Percentiles rank a stretch among this genome's conserved stretches.
Conservation (phyloP, 495 filamentous ascomycete species). For the Geopyxis carbonaria region DNA sequence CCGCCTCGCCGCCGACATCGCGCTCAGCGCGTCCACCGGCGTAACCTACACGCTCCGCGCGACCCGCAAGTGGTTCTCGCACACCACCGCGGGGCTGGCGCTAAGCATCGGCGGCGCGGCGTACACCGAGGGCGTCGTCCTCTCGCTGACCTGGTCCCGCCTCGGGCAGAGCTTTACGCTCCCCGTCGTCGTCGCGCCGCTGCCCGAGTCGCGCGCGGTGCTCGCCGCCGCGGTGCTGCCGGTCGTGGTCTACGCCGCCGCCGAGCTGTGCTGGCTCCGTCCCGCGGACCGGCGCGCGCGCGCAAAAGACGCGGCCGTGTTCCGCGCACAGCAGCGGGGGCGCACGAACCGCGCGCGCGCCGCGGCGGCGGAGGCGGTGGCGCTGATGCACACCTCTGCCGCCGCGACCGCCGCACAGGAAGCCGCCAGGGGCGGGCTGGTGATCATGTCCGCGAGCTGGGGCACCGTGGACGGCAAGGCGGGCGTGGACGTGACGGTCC, state of each 20-base stretch:
- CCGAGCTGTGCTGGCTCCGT: conserved; percentile 34
- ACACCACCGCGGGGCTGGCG: conserved; percentile 9
- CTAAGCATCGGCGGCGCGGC: conserved; percentile 4
- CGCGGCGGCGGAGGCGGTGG: conserved; percentile 37
- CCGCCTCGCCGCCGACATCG: conserved; percentile 8
- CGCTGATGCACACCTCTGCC: conserved; percentile 36
- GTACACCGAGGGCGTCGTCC: conserved; percentile 19
- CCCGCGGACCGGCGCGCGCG: conserved; percentile 28
- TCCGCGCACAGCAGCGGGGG: conserved; percentile 29
- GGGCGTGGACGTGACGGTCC: conserved; percentile 32
- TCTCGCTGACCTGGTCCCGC: conserved; percentile 26
- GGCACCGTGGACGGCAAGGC: conserved; percentile 12
- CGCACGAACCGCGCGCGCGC: conserved; percentile 30
- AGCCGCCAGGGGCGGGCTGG: conserved; percentile 25
- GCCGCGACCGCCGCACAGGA: conserved; percentile 31
- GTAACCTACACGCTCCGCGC: conserved; percentile 7
- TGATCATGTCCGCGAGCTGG: conserved; percentile 17
- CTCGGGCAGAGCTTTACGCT: conserved; percentile 27
- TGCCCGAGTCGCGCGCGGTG: conserved; percentile 14
- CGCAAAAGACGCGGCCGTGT: conserved; percentile 26
- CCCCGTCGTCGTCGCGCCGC: conserved; percentile 22
- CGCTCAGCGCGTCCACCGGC: background rate
- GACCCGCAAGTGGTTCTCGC: conserved; percentile 9
- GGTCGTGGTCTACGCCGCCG: conserved; percentile 33
- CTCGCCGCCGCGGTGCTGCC: conserved; percentile 31